Percentiles rank a stretch among this genome's conserved stretches.
These are phyloP conservation scores for Podaxis mareebaensis DNA, from an alignment of 768 basidiomycete genomes.

Conservation along the genomic window DNA sequence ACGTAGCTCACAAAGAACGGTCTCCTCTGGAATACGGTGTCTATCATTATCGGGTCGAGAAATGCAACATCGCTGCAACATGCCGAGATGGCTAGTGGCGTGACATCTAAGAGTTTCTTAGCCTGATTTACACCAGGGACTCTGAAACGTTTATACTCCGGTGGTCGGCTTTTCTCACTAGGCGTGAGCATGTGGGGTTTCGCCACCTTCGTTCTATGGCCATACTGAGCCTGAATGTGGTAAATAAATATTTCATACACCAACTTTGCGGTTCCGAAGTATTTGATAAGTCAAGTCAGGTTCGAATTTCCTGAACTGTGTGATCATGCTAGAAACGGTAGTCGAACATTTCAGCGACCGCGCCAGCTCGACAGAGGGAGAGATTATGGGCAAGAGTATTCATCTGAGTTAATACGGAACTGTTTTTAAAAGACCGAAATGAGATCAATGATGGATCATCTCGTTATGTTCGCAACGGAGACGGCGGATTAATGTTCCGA, in stretches of 20 bases:
- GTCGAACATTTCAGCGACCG: neutral
- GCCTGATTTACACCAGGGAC: neutral
- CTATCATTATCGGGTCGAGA: too few species aligned
- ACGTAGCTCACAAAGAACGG: too few species aligned
- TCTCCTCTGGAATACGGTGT: too few species aligned
- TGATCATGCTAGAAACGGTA: neutral
- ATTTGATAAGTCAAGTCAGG: neutral
- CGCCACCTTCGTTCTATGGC: neutral
- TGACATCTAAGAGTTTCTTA: too few species aligned
- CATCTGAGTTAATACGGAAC: neutral
- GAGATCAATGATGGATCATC: neutral
- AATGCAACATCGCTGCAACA: neutral
- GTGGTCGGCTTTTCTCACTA: neutral
- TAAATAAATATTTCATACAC: neutral
- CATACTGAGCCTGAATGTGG: neutral
- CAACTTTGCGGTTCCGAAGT: neutral
- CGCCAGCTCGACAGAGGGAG: neutral
- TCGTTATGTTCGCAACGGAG: neutral
- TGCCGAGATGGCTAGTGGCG: neutral
- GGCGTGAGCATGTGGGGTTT: neutral
- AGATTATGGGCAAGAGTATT: neutral
- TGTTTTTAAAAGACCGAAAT: neutral
- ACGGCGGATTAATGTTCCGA: neutral
- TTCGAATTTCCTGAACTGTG: neutral
- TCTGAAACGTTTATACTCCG: constrained; percentile 1